Evolutionary conservation across 2,329 filamentous ascomycete genomes (phyloP).

Genomic region (Clarireedia homoeocarpa): DNA sequence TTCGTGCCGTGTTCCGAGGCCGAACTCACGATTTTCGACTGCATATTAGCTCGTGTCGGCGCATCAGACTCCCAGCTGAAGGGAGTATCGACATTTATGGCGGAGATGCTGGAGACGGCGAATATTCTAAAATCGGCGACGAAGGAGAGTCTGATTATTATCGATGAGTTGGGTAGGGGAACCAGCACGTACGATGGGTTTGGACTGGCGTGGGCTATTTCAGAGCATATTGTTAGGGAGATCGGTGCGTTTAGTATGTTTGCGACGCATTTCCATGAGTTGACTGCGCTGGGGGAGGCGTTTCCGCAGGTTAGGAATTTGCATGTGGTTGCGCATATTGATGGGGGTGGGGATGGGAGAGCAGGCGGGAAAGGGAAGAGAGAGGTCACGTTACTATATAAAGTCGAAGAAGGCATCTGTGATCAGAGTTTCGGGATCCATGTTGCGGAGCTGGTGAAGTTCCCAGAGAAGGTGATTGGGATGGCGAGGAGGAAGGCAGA

Average conservation of each 20-base stretch:
- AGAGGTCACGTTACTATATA: slow-evolving; percentile 93
- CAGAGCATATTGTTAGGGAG: slow-evolving; percentile 91
- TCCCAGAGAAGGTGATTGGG: slow-evolving; percentile 92
- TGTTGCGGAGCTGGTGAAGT: slow-evolving; percentile 91
- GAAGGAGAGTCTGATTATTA: slow-evolving; percentile 92
- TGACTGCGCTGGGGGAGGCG: slow-evolving; percentile 82
- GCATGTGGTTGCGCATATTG: slow-evolving; percentile 92
- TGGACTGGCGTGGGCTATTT: slow-evolving; percentile 97
- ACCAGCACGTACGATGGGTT: slow-evolving; percentile 98
- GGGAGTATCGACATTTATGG: slow-evolving; percentile 98
- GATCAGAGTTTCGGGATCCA: slow-evolving; percentile 98
- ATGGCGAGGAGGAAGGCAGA: slow-evolving; percentile 99
- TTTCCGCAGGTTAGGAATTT: slow-evolving; percentile 86
- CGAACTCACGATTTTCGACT: slow-evolving; percentile 92
- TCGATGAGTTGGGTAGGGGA: slow-evolving; percentile 92
- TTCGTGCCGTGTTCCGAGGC: slow-evolving; percentile 90
- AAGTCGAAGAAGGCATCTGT: slow-evolving; percentile 90
- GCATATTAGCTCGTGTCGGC: slow-evolving; percentile 90
- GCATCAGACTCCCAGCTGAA: slow-evolving; percentile 96
- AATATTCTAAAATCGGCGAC: slow-evolving; percentile 98
- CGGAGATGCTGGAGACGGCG: slow-evolving; percentile 97
- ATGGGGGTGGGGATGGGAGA: slow-evolving; percentile 33
- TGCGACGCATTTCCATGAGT: slow-evolving; percentile 96
- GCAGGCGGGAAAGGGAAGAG: slow-evolving; percentile 38
- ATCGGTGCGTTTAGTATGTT: slow-evolving; percentile 94